These are phyloP conservation scores for Linum lewisii DNA, from an alignment of 345 rosid species.

Conservation along the genomic window DNA sequence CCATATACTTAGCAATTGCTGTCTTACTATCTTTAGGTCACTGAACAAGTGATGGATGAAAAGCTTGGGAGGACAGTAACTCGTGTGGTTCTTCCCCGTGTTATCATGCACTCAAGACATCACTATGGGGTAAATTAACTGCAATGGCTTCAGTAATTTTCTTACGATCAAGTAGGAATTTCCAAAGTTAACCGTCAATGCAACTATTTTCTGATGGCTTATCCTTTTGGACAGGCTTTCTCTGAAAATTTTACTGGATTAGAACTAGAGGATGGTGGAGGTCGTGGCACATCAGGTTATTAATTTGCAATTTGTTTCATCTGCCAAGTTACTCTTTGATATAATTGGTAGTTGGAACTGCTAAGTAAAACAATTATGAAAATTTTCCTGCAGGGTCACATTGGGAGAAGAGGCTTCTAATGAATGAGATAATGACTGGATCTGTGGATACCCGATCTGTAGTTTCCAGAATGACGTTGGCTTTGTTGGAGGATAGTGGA, in stretches of 20 bases:
- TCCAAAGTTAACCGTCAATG: too few relatives aligned
- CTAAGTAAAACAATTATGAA: conserved; percentile 16
- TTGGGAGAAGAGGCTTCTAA: conserved; percentile 97
- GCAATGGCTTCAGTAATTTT: too few relatives aligned
- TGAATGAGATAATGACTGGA: conserved; percentile 99
- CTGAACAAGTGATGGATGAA: conserved; percentile 80
- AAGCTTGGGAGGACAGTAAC: conserved; percentile 87
- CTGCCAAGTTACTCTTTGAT: conserved; percentile 37
- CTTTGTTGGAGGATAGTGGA: conserved; percentile 94
- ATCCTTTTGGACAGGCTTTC: conserved; percentile 53
- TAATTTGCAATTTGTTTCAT: background rate
- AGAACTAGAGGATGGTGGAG: conserved; percentile 99
- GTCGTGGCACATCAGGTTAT: conserved; percentile 95
- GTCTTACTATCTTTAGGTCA: conserved; percentile 39
- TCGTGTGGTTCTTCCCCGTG: conserved; percentile 94
- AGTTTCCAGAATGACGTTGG: conserved; percentile 95
- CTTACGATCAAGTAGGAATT: too few relatives aligned
- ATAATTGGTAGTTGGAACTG: conserved; percentile 33
- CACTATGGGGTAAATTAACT: conserved; percentile 72
- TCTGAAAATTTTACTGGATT: conserved; percentile 91
- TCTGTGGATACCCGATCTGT: conserved; percentile 98
- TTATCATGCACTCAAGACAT: conserved; percentile 89
- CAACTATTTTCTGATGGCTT: conserved; percentile 1
- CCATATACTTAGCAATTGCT: background rate
- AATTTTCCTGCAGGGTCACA: conserved; percentile 62